Conservation (phyloP, 1,284 basidiomycete species). For the Malassezia furfur region DNA sequence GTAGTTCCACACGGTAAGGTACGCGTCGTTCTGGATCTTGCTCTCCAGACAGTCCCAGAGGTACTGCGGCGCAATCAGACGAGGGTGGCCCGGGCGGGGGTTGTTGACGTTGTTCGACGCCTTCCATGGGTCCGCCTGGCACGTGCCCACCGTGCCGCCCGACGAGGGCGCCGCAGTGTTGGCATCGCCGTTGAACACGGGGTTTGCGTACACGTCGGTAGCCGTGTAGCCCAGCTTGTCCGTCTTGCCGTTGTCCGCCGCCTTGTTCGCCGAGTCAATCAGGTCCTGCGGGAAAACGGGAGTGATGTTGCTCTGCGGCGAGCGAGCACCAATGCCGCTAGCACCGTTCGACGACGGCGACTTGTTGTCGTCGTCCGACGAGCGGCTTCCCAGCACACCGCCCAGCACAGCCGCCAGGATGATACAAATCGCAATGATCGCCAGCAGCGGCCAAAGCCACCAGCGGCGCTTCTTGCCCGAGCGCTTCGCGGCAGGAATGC, state of each 20-base stretch:
- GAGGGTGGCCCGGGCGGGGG: conserved; percentile 66
- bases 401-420: conserved; percentile 69
- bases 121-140: conserved; percentile 37
- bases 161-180: conserved; percentile 22
- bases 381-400: conserved; percentile 61
- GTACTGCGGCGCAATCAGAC: conserved; percentile 79
- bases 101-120: conserved; percentile 59
- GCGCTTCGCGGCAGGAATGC: not conserved
- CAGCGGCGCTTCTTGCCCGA: not conserved
- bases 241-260: conserved; percentile 58
- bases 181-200: conserved; percentile 61
- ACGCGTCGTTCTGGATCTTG: conserved; percentile 73
- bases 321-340: conserved; percentile 32
- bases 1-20: conserved; percentile 76
- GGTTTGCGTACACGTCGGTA: conserved; percentile 65
- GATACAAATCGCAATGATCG: conserved; percentile 51
- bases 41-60: conserved; percentile 76
- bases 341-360: conserved; percentile 28
- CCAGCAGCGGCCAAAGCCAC: conserved; percentile 21
- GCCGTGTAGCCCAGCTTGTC: conserved; percentile 58
- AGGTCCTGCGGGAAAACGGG: conserved; percentile 25
- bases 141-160: conserved; percentile 8
- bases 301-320: conserved; percentile 9
- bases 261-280: conserved; percentile 55
- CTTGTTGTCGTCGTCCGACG: conserved; percentile 43